Base-by-base conservation (phyloP, 495 filamentous ascomycete genomes). In the Lophiotrema nucula region DNA sequence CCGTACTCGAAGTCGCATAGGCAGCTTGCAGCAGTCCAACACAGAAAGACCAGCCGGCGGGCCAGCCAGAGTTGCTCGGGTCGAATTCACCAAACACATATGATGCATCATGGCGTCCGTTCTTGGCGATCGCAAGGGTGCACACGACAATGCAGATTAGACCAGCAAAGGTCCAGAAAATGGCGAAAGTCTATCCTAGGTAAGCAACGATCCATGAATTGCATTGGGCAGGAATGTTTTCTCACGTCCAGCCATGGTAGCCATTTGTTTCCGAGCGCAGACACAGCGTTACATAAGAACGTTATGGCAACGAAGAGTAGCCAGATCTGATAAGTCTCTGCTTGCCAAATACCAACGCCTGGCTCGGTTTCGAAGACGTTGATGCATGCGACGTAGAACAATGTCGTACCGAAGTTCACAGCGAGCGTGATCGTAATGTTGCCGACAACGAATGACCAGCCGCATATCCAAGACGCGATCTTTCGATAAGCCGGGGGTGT, bases 341-440 rank as follows among this genome's bases (percentile, higher is more conserved):
- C 75, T 19, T 23, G 47, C 24, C 58, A 62, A 24, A 69, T 63
- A 24, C 57, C 62, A 21, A 59, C 64, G 16, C 64, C 66, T 15
- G 53, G 42, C 16, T 23, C 52, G 15, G n/a, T 64, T 54, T 78
- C 72, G 41, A 82, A 82, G 38, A 82, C 74, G 38, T 81, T 81
- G 66, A 82, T 69, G 63, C 78, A 81, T 19, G 71, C 75, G 41
- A 78, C 70, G 25, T 80, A 69, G 54, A 82, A 82, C 35, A 79
- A 65, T 2, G 79, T 75, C 42, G 80, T 83, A 68, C 83, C 85
- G 56, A 88, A 88, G 60, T 87, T 84, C 26, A 87, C 83, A 5
- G 83, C 79, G 37, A 87, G 73, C 0, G 83, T 88, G 49, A 87
- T 86, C 25, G 83, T 87, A 70, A 85, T 84, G 64, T 87, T 87